A percentile compares a stretch with the other conserved stretches of the same genome.
Evolutionary conservation across 2,329 filamentous ascomycete genomes (phyloP).

Genomic region (Aspergillus felis): DNA sequence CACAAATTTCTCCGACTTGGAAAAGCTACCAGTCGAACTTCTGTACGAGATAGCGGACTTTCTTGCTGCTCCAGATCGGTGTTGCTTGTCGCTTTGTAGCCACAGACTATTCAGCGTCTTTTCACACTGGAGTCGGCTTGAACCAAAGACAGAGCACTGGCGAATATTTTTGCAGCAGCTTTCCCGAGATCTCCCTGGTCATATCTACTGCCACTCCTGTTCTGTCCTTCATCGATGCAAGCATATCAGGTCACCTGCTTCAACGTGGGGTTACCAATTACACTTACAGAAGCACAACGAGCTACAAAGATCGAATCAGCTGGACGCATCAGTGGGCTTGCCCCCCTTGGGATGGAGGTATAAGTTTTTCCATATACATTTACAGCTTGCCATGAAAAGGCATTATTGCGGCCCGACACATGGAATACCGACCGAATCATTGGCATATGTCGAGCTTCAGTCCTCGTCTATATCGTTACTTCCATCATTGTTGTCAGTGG

Average conservation of each 20-base stretch:
- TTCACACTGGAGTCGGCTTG: background rate
- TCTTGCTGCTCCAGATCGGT: background rate
- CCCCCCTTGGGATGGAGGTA: background rate
- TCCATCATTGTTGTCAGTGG: background rate
- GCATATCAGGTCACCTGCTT: background rate
- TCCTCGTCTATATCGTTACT: background rate
- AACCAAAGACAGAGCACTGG: background rate
- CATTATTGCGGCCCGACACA: background rate
- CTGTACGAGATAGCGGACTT: background rate
- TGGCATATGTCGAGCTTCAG: background rate
- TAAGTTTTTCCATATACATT: background rate
- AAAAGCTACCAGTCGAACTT: background rate
- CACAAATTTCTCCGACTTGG: background rate
- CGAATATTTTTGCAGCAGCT: background rate
- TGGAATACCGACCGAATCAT: background rate
- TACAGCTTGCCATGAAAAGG: background rate
- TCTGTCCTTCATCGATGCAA: background rate
- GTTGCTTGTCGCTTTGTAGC: background rate
- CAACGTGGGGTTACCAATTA: background rate
- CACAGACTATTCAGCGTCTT: background rate
- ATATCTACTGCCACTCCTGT: background rate
- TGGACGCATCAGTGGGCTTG: background rate
- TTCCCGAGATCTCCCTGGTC: background rate
- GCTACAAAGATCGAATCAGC: background rate
- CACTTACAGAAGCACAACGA: background rate